Evolutionary conservation across 1,139 yeast genomes (phyloP).

Genomic region (Debaryomyces robertsiae): DNA sequence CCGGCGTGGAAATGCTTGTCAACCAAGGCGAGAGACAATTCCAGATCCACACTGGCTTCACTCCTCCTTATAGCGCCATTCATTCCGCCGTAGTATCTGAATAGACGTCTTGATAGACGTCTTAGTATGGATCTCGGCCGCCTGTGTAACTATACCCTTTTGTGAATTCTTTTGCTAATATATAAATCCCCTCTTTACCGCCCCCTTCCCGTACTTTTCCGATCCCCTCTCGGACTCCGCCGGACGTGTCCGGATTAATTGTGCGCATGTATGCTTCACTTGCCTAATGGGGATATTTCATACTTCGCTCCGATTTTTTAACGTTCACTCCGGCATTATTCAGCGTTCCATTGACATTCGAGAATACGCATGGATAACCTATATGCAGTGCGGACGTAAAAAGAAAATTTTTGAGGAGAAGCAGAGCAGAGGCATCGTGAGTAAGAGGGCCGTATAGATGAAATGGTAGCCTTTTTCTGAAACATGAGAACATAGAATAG

Average conservation of each 20-base stretch:
- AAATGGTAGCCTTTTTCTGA: too few relatives aligned
- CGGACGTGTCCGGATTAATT: too few relatives aligned
- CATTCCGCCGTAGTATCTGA: slow-evolving; percentile 56
- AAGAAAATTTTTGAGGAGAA: slow-evolving; percentile 6
- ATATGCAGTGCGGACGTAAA: slow-evolving; percentile 5
- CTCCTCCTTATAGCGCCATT: slow-evolving; percentile 62
- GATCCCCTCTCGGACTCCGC: too few relatives aligned
- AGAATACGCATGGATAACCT: neutral
- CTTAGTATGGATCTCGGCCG: slow-evolving; percentile 1
- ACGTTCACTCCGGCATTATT: neutral
- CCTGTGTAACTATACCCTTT: too few relatives aligned
- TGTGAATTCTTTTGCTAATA: too few relatives aligned
- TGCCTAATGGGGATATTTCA: too few relatives aligned
- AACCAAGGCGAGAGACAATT: slow-evolving; percentile 93
- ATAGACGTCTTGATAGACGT: slow-evolving; percentile 9
- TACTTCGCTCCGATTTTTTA: too few relatives aligned
- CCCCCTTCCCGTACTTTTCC: too few relatives aligned
- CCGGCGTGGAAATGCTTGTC: slow-evolving; percentile 90
- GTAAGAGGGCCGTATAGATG: too few relatives aligned
- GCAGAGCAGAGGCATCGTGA: slow-evolving; percentile 6
- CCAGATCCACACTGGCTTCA: slow-evolving; percentile 70
- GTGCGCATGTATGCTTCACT: too few relatives aligned
- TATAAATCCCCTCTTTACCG: too few relatives aligned
- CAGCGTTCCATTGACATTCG: neutral
- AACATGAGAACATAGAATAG: too few relatives aligned